A percentile compares a stretch with the other conserved stretches of the same genome.
phyloP scores from a whole-genome alignment of 2,329 filamentous ascomycete species.

The Westerdykella sp. region DNA sequence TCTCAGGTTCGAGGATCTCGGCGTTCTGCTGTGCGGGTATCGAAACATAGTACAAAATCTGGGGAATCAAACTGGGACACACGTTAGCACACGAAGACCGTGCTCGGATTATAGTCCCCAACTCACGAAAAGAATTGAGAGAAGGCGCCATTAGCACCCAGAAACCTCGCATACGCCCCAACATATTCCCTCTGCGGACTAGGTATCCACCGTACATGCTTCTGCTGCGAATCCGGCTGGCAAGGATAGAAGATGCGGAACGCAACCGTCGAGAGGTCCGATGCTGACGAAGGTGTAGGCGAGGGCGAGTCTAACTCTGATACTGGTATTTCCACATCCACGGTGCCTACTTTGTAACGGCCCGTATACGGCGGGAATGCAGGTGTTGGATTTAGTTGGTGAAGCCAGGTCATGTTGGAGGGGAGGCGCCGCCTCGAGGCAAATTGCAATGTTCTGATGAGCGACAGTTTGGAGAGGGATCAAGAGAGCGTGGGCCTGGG shows the following conservation, averaged over 20 bases:
- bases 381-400: conserved; percentile 59
- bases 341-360: conserved; percentile 69
- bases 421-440: conserved; percentile 8
- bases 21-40: conserved; percentile 71
- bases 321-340: conserved; percentile 74
- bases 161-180: conserved; percentile 68
- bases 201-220: conserved; percentile 69
- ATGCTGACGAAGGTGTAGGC: conserved; percentile 47
- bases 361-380: conserved; percentile 70
- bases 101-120: neutral
- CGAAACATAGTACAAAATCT: conserved; percentile 65
- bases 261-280: conserved; percentile 61
- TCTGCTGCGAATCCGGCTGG: conserved; percentile 41
- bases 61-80: conserved; percentile 55
- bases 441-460: conserved; percentile 18
- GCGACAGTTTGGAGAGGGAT: conserved; percentile 16
- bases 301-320: conserved; percentile 43
- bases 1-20: conserved; percentile 47
- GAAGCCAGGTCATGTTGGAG: conserved; percentile 37
- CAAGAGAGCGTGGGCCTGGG: neutral
- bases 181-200: conserved; percentile 68
- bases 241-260: conserved; percentile 81
- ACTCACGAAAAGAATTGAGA: conserved; percentile 37
- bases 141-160: conserved; percentile 56
- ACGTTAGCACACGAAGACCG: conserved; percentile 6